Evolutionary conservation across 495 filamentous ascomycete species (phyloP).

Genomic region (Penicillium arizonense): DNA sequence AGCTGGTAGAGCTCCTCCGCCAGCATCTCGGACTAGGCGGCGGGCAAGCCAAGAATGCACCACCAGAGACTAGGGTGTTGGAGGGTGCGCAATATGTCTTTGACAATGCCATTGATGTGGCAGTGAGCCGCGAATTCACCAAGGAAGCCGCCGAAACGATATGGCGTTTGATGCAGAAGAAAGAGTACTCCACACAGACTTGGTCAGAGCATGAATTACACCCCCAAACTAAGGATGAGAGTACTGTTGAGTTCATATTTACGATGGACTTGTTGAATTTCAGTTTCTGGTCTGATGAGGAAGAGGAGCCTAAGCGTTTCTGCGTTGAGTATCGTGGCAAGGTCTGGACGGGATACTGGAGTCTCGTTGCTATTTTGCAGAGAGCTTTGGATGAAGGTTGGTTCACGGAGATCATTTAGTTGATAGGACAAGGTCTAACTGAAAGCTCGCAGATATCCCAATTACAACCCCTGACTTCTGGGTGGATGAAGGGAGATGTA

Average conservation of each 20-base stretch:
- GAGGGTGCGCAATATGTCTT: conserved; percentile 81
- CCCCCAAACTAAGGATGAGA: conserved; percentile 73
- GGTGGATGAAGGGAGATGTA: conserved; percentile 73
- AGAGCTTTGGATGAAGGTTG: conserved; percentile 86
- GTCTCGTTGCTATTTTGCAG: conserved; percentile 81
- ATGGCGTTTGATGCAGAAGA: conserved; percentile 76
- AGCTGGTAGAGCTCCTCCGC: conserved; percentile 83
- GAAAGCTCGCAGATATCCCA: conserved; percentile 62
- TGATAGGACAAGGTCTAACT: conserved; percentile 3
- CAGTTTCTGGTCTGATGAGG: conserved; percentile 82
- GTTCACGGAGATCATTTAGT: conserved; percentile 15
- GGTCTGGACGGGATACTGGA: conserved; percentile 94
- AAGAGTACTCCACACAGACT: conserved; percentile 74
- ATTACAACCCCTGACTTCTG: conserved; percentile 89
- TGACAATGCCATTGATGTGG: conserved; percentile 91
- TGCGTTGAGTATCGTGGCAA: conserved; percentile 75
- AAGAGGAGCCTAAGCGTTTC: conserved; percentile 64
- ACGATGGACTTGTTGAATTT: conserved; percentile 97
- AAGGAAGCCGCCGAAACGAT: conserved; percentile 80
- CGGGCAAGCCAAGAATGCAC: conserved; percentile 46
- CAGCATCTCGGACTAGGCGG: conserved; percentile 68
- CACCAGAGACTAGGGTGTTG: conserved; percentile 74
- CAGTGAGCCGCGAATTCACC: conserved; percentile 71
- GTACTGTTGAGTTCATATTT: conserved; percentile 86
- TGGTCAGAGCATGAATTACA: conserved; percentile 94